Conservation (phyloP, 768 basidiomycete genomes). For the Rhodotorula diobovata region DNA sequence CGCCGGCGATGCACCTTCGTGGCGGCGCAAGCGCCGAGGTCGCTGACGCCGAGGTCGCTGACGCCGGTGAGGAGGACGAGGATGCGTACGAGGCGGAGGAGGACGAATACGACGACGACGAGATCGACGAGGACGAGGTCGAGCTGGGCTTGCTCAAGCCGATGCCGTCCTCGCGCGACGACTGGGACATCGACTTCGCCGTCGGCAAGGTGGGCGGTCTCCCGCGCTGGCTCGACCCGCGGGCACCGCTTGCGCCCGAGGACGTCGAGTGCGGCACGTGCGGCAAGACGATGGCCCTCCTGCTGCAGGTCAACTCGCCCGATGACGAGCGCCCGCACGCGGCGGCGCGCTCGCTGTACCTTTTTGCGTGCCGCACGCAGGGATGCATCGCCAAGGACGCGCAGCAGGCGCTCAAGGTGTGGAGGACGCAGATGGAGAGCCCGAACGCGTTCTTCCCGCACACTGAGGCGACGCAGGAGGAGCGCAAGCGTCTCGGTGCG, state of each 20-base stretch:
- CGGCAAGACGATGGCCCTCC: conserved; percentile 25
- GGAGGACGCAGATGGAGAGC: conserved; percentile 28
- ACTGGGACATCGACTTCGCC: conserved; percentile 38
- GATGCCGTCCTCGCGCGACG: conserved; percentile 50
- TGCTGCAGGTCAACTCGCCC: conserved; percentile 41
- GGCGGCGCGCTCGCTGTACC: conserved; percentile 37
- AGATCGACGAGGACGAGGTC: conserved; percentile 54
- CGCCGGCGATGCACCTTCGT: conserved; percentile 8
- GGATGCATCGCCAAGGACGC: conserved; percentile 20
- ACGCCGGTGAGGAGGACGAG: conserved; percentile 45
- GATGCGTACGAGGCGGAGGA: conserved; percentile 45
- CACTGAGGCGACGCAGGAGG: conserved; percentile 12
- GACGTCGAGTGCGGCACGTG: conserved; percentile 31
- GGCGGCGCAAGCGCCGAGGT: conserved; percentile 47
- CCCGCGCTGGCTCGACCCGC: conserved; percentile 39
- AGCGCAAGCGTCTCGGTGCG: conserved; percentile 17
- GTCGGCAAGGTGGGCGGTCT: conserved; percentile 40
- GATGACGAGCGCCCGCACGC: conserved; percentile 38
- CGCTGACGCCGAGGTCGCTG: conserved; percentile 45
- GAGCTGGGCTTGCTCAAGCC: conserved; percentile 51
- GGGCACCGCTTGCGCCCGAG: conserved; percentile 18
- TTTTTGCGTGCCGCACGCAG: conserved; percentile 31
- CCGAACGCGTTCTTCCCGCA: conserved; percentile 38
- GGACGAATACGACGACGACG: conserved; percentile 48
- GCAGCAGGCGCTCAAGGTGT: conserved; percentile 4